Conservation (phyloP, 352 stramenopile species). For the Globisporangium irregulare region DNA sequence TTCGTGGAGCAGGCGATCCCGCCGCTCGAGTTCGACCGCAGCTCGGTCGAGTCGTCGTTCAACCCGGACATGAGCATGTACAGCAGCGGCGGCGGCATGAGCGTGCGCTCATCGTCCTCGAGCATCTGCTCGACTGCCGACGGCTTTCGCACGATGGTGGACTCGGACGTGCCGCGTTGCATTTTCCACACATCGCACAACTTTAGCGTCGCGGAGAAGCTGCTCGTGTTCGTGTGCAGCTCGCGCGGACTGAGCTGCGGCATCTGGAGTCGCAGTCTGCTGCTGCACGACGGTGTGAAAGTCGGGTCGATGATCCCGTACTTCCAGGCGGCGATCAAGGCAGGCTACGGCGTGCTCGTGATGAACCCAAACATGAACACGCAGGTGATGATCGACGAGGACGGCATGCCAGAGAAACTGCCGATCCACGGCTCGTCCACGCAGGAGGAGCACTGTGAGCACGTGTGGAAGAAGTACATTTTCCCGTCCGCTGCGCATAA, state of each 20-base stretch:
- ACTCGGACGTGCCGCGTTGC: constrained; percentile 71
- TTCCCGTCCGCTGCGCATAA: constrained; percentile 73
- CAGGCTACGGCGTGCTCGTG: constrained; percentile 83
- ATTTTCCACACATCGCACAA: constrained; percentile 83
- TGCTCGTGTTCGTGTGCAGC: constrained; percentile 83
- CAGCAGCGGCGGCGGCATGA: constrained; percentile 24
- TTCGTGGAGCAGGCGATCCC: constrained; percentile 82
- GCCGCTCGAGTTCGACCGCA: constrained; percentile 56
- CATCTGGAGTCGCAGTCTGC: constrained; percentile 85
- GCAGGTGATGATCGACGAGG: constrained; percentile 59
- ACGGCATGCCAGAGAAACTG: constrained; percentile 67
- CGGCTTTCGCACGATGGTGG: constrained; percentile 80
- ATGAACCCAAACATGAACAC: constrained; percentile 92
- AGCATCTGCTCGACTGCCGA: constrained; percentile 80
- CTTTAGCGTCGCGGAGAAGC: constrained; percentile 69
- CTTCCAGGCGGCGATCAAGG: constrained; percentile 67
- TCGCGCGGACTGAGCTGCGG: constrained; percentile 75
- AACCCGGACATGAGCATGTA: constrained; percentile 34
- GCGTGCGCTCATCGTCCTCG: constrained; percentile 67
- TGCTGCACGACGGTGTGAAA: constrained; percentile 84
- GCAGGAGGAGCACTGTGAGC: constrained; percentile 84
- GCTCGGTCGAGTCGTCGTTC: constrained; percentile 45
- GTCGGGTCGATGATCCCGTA: constrained; percentile 89
- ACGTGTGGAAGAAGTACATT: constrained; percentile 89
- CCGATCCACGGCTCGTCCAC: constrained; percentile 80